Base-by-base conservation (phyloP, 2,329 filamentous ascomycete species). In the Talaromyces funiculosus region DNA sequence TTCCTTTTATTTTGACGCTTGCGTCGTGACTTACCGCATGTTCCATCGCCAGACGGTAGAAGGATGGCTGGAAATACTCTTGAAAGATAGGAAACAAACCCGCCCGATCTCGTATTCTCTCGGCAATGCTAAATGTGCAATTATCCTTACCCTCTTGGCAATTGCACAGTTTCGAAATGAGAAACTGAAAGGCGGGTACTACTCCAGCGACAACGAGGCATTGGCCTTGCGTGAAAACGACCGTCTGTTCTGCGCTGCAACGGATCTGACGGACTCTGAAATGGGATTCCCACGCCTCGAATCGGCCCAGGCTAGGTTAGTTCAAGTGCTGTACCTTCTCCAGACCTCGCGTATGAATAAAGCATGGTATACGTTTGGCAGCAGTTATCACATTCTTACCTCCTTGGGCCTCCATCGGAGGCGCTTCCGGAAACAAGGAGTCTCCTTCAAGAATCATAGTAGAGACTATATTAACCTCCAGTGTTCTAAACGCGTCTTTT, bases 401-500 rank as follows among this genome's bases (percentile, higher is more conserved):
- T 70, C 72, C 0, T 66, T 74, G 16, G 72, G 72, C 10, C 64
- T 74, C 3, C 67, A 67, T 43, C 62, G 66, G n/a, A 12, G 47
- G 43, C 18, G 62, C 62, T 18, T 63, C 58, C 9, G 61, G 57
- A 1, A 63, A 65, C 10, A 31, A 26, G 4, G 24, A 26, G 20
- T 22, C 51, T 12, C 61, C 5, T 24, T 20, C 26, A 29, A 37
- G 63, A 35, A 38, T 57, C 16, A 67, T 66, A 20, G 64, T 64
- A 59, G 22, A 57, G 64, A 51, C n/a, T 31, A 31, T 29, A 29
- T 51, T 9, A 33, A 8, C 24, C 14, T 51, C 14, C 45, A 85
- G 62, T 82, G 80, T 60, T 73, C 78, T 1, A 80, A 80, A 57
- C 72, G 83, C 3, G 76, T 81, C 0, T 86, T 87, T 61, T 86